Conservation (phyloP, 305 asterid species). For the Fraxinus paxiana region DNA sequence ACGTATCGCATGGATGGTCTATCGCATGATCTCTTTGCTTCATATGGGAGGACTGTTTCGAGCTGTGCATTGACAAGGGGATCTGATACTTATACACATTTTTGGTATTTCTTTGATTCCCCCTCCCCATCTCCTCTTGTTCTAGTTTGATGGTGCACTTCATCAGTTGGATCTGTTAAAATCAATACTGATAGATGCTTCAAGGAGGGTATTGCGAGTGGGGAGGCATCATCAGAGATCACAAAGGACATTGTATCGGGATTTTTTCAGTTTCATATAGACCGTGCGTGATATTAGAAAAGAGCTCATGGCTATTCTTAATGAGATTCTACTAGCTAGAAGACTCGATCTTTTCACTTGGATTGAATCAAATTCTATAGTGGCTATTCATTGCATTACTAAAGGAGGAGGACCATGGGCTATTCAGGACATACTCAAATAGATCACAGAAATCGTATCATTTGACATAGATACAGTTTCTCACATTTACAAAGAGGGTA, state of each 20-base stretch:
- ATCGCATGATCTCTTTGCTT: too few species aligned
- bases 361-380: not conserved
- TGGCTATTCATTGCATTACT: not conserved
- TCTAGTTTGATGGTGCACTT: too few species aligned
- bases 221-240: not conserved
- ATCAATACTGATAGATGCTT: not conserved
- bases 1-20: not conserved
- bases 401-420: not conserved
- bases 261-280: not conserved
- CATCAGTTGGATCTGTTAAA: too few species aligned
- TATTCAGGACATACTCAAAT: not conserved
- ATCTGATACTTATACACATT: not conserved
- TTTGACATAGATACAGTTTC: not conserved
- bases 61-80: not conserved
- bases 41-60: not conserved
- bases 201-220: not conserved
- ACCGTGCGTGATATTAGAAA: not conserved
- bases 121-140: not conserved
- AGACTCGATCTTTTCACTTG: not conserved
- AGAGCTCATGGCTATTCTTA: too few species aligned
- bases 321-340: not conserved
- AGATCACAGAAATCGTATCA: not conserved
- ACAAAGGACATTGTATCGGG: not conserved
- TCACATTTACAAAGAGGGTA: not conserved
- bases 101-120: not conserved